Evolutionary conservation across 345 rosid species (phyloP), one percentile per base, ranked within the genome.

Genomic region (Schrenkiella parvula): DNA sequence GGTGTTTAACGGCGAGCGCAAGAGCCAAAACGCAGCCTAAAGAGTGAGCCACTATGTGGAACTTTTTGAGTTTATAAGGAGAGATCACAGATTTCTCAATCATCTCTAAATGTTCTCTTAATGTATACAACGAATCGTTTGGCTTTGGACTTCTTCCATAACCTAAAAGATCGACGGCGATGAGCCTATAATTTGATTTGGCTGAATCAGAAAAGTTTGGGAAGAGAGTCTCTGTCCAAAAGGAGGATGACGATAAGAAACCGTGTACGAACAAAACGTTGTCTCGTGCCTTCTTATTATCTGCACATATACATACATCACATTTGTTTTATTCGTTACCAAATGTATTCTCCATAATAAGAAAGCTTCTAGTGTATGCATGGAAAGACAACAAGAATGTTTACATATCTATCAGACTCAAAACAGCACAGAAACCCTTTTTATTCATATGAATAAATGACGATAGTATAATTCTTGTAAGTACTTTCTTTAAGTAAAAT

Each of bases 81-180:
- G 84, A 83, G 19, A 86, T 79, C 22, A 88, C 95, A 0, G 89
- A 86, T 48, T 80, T 86, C 68, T 92, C 99, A 21, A 92, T 95
- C 97, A 87, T 92, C 59, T 90, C 98, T 56, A 95, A 42, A 74
- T 95, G 98, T 57, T 95, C 99, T 76, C 80, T 81, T 11, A 92
- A 64, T 0, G 99, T 95, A 83, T 95, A 95, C n/a, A 88, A 87
- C 0, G 97, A 91, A 76, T 95, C 97, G 0, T 78, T 80, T 9
- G 99, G 99, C 87, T 95, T 92, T 0, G 99, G 98, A 68, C 99
- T 92, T 80, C 84, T 80, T 68, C 99, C 99, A 26, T 88, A 95
- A 13, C 99, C 98, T 12, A 95, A 67, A 26, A 95, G 83, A 79
- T 95, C 99, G 1, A 91, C 74, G 1, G 99, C 99, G 5, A 95